phyloP scores from a whole-genome alignment of 495 filamentous ascomycete species.

The Podospora conica region DNA sequence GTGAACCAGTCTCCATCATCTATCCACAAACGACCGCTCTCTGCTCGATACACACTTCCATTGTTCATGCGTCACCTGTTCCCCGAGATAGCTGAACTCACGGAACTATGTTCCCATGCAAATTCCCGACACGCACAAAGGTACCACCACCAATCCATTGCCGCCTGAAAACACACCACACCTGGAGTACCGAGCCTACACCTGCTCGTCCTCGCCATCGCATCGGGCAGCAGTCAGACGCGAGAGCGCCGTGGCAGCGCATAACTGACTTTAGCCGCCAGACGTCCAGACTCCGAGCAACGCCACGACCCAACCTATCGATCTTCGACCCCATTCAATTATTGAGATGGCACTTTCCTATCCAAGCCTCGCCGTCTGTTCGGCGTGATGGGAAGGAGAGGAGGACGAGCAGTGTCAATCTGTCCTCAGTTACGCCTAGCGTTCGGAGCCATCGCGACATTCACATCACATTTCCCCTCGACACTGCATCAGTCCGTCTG shows the following conservation, averaged over 20 bases:
- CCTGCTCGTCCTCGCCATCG: neutral
- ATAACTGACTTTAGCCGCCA: neutral
- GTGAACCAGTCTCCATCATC: neutral
- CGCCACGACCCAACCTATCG: neutral
- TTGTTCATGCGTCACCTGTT: neutral
- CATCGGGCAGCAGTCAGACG: neutral
- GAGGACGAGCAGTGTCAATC: neutral
- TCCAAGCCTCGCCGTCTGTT: neutral
- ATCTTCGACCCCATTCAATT: neutral
- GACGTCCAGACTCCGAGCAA: neutral
- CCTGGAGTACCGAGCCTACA: neutral
- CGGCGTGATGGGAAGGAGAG: neutral
- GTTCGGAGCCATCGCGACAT: neutral
- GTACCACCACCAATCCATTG: neutral
- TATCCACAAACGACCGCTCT: neutral
- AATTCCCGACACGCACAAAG: neutral
- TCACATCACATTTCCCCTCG: conserved; percentile 1
- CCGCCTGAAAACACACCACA: neutral
- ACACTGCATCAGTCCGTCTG: conserved; percentile 6
- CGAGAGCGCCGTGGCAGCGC: neutral
- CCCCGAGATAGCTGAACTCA: neutral
- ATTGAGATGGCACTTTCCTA: neutral
- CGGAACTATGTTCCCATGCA: neutral
- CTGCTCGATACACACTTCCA: neutral
- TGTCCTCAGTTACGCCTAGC: conserved; percentile 3